Evolutionary conservation across 2,329 filamentous ascomycete genomes (phyloP), one percentile per base, ranked within the genome.

Genomic region (Coniochaeta sp.): DNA sequence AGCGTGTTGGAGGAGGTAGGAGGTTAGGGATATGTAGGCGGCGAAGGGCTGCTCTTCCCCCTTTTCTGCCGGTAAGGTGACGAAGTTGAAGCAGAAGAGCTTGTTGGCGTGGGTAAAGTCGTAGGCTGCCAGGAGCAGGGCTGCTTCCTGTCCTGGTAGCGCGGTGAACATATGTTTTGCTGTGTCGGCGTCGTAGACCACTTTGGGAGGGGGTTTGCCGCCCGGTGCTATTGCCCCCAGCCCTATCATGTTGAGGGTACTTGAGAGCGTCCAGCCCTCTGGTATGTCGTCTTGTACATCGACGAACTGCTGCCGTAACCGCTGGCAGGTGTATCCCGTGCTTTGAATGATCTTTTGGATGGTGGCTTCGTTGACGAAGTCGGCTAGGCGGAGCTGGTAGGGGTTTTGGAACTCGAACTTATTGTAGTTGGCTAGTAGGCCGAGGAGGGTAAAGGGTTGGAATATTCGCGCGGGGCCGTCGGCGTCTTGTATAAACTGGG

Each of bases 331-430:
- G 52, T 80, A 73, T 2, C 91, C 90, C 20, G 96, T 81, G 52
- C 86, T 87, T 48, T 76, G 75, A 42, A 95, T 83, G 56, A 96
- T 88, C 62, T 89, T 89, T 54, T 86, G 81, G 61, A 97, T 96
- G 2, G 87, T 86, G 0, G 78, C 74, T 63, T 97, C 91, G 64
- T 99, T 96, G 61, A 96, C 90, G 68, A 97, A 97, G 67, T 97
- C 91, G 61, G 92, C 91, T 14, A 99, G 78, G 26, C 92, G 87
- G 56, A 95, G 74, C 61, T 94, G 87, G 62, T 99, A 99, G 0
- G 92, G 92, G 60, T 99, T 99, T 65, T 96, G 91, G 52, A 95
- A 92, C 68, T 99, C 94, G 63, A 99, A 99, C 68, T 97, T 99
- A 78, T 99, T 97, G 78, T 97, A 97, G 71, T 97, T 99, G 57